These are phyloP conservation scores for Penicillium cosmopolitanum DNA, from an alignment of 495 filamentous ascomycete species.

Conservation along the genomic window DNA sequence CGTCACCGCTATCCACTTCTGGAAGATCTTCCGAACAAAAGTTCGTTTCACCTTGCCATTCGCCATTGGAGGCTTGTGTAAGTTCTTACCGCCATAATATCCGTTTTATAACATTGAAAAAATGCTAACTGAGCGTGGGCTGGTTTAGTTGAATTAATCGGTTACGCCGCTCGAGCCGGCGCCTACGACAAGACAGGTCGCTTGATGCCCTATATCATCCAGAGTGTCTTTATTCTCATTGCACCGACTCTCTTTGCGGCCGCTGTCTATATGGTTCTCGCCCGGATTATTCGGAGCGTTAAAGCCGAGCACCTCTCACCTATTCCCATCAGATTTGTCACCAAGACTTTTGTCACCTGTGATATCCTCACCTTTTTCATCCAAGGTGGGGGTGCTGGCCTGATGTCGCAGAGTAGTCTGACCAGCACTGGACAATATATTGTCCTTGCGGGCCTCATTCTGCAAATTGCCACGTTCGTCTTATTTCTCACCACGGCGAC, in stretches of 20 bases:
- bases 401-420: conserved; percentile 14
- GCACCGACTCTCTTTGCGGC: conserved; percentile 48
- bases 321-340: conserved; percentile 14
- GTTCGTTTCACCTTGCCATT: conserved; percentile 15
- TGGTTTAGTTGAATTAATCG: conserved; percentile 49
- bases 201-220: conserved; percentile 30
- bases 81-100: background rate
- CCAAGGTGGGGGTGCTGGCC: conserved; percentile 19
- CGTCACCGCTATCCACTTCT: conserved; percentile 42
- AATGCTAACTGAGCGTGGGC: too few relatives aligned
- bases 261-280: conserved; percentile 57
- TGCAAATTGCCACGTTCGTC: conserved; percentile 16
- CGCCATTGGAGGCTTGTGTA: conserved; percentile 18
- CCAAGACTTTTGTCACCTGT: conserved; percentile 28
- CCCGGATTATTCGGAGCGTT: conserved; percentile 43
- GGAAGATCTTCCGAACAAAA: conserved; percentile 18
- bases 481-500: conserved; percentile 32
- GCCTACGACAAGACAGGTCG: conserved; percentile 19
- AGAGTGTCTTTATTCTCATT: conserved; percentile 37
- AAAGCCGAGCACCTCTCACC: conserved; percentile 36
- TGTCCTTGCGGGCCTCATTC: conserved; percentile 8
- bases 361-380: conserved; percentile 27
- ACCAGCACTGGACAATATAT: conserved; percentile 19
- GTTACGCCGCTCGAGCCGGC: conserved; percentile 43
- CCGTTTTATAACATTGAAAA: background rate